Percentiles rank a stretch among this genome's conserved stretches.
phyloP scores from a whole-genome alignment of 148 eudicot species.

The Silene conica region DNA sequence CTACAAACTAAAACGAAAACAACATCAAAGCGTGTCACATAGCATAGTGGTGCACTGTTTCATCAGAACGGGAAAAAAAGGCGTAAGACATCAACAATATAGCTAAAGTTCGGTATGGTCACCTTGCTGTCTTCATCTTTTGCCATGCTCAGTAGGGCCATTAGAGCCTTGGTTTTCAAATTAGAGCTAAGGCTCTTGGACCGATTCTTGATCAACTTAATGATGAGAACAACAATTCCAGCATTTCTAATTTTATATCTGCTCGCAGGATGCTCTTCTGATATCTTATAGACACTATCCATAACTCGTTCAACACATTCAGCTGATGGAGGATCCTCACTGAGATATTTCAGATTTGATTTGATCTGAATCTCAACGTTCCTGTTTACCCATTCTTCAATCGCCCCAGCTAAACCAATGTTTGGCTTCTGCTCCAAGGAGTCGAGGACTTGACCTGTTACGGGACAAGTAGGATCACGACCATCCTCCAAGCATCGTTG shows the following conservation, averaged over 20 bases:
- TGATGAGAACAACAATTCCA: constrained; percentile 39
- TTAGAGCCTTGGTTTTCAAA: constrained; percentile 54
- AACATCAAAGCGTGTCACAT: no score
- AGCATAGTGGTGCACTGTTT: background rate
- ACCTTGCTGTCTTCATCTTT: constrained; percentile 74
- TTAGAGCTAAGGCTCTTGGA: constrained; percentile 38
- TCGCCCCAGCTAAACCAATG: constrained; percentile 69
- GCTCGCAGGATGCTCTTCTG: constrained; percentile 52
- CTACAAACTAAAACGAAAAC: no score
- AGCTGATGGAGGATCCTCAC: constrained; percentile 32
- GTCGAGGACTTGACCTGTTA: constrained; percentile 53
- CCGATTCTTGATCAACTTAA: constrained; percentile 38
- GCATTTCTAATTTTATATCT: constrained; percentile 55
- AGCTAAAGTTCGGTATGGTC: constrained; percentile 12
- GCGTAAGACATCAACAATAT: background rate
- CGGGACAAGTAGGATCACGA: constrained; percentile 76
- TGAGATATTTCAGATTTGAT: constrained; percentile 43
- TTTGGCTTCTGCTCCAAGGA: constrained; percentile 60
- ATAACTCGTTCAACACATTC: constrained; percentile 42
- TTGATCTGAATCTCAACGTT: constrained; percentile 57
- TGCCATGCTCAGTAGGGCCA: constrained; percentile 54
- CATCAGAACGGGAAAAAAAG: background rate
- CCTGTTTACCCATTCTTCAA: constrained; percentile 69
- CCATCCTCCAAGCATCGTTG: constrained; percentile 60
- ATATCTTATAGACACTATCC: constrained; percentile 43